Base-by-base conservation (phyloP, 768 basidiomycete species). In the Agrocybe pediades region DNA sequence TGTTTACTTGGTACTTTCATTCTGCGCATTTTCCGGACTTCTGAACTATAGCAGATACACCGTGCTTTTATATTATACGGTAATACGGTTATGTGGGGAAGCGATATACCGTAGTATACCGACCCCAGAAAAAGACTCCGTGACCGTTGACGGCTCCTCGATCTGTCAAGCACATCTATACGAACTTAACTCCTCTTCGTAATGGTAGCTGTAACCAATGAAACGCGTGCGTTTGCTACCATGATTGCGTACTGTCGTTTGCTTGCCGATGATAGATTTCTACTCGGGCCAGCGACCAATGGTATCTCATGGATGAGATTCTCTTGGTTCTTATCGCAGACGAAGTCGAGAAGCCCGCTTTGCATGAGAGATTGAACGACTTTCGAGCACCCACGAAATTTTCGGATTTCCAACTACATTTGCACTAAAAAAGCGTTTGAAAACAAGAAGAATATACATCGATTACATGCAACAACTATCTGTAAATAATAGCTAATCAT, bases 401-500 rank as follows among this genome's bases (percentile, higher is more conserved):
- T 36, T 36, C 33, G 33, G 33, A 36, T 4, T 36, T 4, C 13
- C 13, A 3, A 11, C 3, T 30, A 30, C 29, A n/a, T 30, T 30
- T 30, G 29, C 29, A 15, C 15, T 7, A 15, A 30, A 15, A 6
- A n/a, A 13, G 33, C n/a, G n/a, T n/a, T 36, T 36, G 33, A 3
- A 13, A 15, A 15, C 33, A n/a, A 5, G 33, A 36, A 36, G 4
- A 6, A 13, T 13, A 36, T n/a, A 36, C 33, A 36, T 36, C n/a
- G n/a, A 36, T 36, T 36, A 36, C 33, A 36, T 11, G n/a, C 13
- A 36, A 36, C 33, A 13, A n/a, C 3, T 30, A 36, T 36, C 11
- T 36, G 33, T 36, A 51, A 50, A 46, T 19, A 48, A 55, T 33
- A 24, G 9, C 21, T 39, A 55, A 30, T 46, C 19, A 56, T 40